Conservation (phyloP, 2,329 filamentous ascomycete genomes). For the Aspergillus melleus region DNA sequence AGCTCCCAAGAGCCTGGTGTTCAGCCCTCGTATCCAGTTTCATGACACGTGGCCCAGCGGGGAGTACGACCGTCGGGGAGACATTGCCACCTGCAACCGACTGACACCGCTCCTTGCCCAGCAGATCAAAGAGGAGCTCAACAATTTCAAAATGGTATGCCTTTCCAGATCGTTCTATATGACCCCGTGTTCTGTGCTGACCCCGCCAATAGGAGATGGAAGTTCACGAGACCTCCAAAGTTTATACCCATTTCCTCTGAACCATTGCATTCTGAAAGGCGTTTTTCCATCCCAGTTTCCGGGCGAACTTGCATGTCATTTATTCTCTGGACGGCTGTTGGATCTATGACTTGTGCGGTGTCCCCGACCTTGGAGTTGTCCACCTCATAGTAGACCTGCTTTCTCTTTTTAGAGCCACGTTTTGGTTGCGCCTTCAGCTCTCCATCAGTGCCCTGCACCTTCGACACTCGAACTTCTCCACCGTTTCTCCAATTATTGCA, state of each 20-base stretch:
- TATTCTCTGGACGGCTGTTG: slow-evolving; percentile 21
- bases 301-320: slow-evolving; percentile 10
- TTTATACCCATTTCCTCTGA: slow-evolving; percentile 99
- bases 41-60: slow-evolving; percentile 94
- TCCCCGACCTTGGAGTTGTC: slow-evolving; percentile 19
- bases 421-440: slow-evolving; percentile 18
- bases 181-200: slow-evolving; percentile 5
- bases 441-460: slow-evolving; percentile 1
- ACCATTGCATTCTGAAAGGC: slow-evolving; percentile 29
- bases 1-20: slow-evolving; percentile 59
- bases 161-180: neutral
- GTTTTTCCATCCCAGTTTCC: slow-evolving; percentile 22
- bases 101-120: slow-evolving; percentile 95
- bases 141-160: slow-evolving; percentile 97
- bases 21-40: slow-evolving; percentile 91
- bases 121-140: slow-evolving; percentile 99
- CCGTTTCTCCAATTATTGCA: neutral
- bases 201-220: slow-evolving; percentile 86
- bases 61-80: slow-evolving; percentile 93
- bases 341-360: slow-evolving; percentile 23
- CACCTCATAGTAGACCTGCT: slow-evolving; percentile 24
- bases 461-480: neutral
- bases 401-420: slow-evolving; percentile 21
- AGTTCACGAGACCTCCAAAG: slow-evolving; percentile 97
- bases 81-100: slow-evolving; percentile 96